Evolutionary conservation across 345 rosid species (phyloP).

Genomic region (Hypericum androsaemum): DNA sequence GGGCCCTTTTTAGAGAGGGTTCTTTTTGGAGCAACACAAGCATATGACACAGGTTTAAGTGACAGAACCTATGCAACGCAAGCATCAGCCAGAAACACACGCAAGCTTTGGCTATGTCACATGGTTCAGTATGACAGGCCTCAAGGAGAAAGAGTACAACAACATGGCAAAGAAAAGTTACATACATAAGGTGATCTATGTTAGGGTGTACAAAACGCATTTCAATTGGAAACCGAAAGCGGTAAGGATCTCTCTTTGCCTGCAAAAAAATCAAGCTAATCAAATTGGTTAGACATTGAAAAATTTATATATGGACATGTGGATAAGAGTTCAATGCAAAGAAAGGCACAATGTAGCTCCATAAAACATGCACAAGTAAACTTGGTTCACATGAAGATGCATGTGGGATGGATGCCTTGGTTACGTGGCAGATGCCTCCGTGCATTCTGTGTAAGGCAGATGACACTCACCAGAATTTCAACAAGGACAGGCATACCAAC

Average conservation of each 20-base stretch:
- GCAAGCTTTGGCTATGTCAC: not conserved
- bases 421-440: no score
- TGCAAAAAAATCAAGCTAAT: constrained; percentile 24
- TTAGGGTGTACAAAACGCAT: constrained; percentile 84
- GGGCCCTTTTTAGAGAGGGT: no score
- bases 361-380: no score
- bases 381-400: not conserved
- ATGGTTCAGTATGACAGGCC: not conserved
- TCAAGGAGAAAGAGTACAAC: not conserved
- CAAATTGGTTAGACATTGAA: constrained; percentile 6
- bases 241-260: constrained; percentile 93
- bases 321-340: no score
- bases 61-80: no score
- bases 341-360: no score
- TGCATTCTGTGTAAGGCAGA: constrained; percentile 1
- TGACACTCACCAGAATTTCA: constrained; percentile 66
- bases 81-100: no score
- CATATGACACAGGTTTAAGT: no score
- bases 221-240: constrained; percentile 88
- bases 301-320: not conserved
- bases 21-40: no score
- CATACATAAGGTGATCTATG: constrained; percentile 91
- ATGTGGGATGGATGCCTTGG: not conserved
- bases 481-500: constrained; percentile 90
- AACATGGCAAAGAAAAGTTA: constrained; percentile 6